A percentile compares a stretch with the other conserved stretches of the same genome.
phyloP scores from a whole-genome alignment of 2,329 filamentous ascomycete species.

The Colletotrichum nymphaeae region DNA sequence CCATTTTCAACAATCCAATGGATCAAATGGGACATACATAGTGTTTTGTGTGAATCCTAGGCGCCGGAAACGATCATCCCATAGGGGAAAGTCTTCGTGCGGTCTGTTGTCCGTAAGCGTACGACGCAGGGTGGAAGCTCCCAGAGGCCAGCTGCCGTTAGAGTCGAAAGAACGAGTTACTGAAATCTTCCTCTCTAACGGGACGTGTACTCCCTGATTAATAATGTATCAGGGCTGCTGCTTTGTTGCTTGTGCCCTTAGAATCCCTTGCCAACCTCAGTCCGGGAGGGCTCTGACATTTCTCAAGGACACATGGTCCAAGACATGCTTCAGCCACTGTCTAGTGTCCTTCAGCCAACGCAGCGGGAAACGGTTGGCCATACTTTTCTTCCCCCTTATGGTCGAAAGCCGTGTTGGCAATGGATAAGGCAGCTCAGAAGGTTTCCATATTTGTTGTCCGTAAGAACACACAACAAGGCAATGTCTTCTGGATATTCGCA shows the following conservation, averaged over 20 bases:
- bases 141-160: no score
- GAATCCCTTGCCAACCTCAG: no score
- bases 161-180: no score
- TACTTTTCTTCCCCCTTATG: slow-evolving; percentile 44
- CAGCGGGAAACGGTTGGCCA: slow-evolving; percentile 47
- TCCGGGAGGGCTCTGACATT: no score
- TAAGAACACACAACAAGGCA: slow-evolving; percentile 49
- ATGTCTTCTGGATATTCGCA: slow-evolving; percentile 40
- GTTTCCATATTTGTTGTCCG: slow-evolving; percentile 39
- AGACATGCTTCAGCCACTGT: not conserved
- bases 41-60: not conserved
- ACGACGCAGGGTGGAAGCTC: no score
- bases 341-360: slow-evolving; percentile 43
- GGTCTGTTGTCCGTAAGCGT: not conserved
- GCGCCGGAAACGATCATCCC: not conserved
- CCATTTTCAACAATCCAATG: not conserved
- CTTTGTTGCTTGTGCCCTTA: no score
- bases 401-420: slow-evolving; percentile 37
- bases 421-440: slow-evolving; percentile 44
- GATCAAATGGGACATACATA: not conserved
- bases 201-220: no score
- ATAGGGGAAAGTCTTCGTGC: not conserved
- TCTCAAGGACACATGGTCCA: not conserved
- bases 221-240: no score
- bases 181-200: no score